phyloP scores from a whole-genome alignment of 2,329 filamentous ascomycete genomes.

The Biscogniauxia marginata region DNA sequence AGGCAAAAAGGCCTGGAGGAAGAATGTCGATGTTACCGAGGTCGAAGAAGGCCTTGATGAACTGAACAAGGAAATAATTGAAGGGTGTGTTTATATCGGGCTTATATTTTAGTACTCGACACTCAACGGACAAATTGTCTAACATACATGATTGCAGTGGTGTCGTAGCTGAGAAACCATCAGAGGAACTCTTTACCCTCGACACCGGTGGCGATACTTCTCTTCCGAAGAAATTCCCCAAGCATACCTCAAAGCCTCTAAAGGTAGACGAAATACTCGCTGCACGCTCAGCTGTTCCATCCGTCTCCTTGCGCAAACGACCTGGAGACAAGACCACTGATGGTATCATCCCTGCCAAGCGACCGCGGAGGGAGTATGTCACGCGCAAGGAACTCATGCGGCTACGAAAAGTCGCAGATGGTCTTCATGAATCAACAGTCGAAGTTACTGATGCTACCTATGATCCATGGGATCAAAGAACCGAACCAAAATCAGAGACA shows the following conservation, averaged over 20 bases:
- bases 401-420: conserved; percentile 76
- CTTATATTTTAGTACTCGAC: too few relatives aligned
- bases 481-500: conserved; percentile 30
- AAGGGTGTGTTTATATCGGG: conserved; percentile 61
- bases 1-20: conserved; percentile 98
- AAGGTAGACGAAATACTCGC: conserved; percentile 92
- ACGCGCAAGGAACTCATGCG: conserved; percentile 80
- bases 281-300: conserved; percentile 76
- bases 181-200: conserved; percentile 80
- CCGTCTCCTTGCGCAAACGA: conserved; percentile 77
- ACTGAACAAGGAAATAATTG: conserved; percentile 84
- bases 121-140: not conserved
- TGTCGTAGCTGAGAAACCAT: conserved; percentile 77
- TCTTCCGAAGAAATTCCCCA: conserved; percentile 62
- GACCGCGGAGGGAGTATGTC: conserved; percentile 74
- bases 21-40: conserved; percentile 92
- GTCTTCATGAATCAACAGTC: conserved; percentile 56
- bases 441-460: conserved; percentile 63
- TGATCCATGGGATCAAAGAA: conserved; percentile 71
- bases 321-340: conserved; percentile 67
- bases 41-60: conserved; percentile 79
- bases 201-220: conserved; percentile 71
- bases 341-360: conserved; percentile 72
- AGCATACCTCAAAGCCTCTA: conserved; percentile 72
- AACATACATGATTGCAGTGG: conserved; percentile 55